These are phyloP conservation scores for Hypoxylon lienhwacheense DNA, from an alignment of 495 filamentous ascomycete genomes.

Conservation along the genomic window DNA sequence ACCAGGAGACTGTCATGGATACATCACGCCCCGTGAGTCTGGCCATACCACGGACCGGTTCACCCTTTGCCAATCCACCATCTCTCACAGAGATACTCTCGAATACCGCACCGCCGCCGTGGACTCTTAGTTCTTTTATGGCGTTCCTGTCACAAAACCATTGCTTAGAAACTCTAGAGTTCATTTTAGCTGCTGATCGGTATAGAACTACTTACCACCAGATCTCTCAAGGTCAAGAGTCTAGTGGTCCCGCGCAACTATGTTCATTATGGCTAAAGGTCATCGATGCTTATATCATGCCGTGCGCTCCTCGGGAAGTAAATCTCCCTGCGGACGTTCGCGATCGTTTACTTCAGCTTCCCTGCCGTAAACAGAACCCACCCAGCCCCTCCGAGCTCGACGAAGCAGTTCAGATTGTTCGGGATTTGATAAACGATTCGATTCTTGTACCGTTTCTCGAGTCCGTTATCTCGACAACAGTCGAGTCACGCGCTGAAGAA, in stretches of 20 bases:
- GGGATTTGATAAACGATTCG: slow-evolving; percentile 96
- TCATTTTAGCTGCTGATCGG: slow-evolving; percentile 92
- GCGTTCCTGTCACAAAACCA: slow-evolving; percentile 97
- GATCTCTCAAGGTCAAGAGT: slow-evolving; percentile 19
- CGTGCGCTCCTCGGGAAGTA: slow-evolving; percentile 83
- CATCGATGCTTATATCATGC: slow-evolving; percentile 73
- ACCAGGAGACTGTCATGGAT: slow-evolving; percentile 50
- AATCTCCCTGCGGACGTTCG: slow-evolving; percentile 88
- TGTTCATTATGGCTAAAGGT: slow-evolving; percentile 70
- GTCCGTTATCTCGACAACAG: slow-evolving; percentile 48
- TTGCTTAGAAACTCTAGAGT: slow-evolving; percentile 95
- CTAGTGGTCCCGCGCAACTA: slow-evolving; percentile 67
- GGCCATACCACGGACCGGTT: slow-evolving; percentile 45
- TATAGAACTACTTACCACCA: slow-evolving; percentile 73
- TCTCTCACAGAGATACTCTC: slow-evolving; percentile 85
- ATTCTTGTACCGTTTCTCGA: slow-evolving; percentile 84
- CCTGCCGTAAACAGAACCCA: slow-evolving; percentile 58
- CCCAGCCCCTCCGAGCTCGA: slow-evolving; percentile 79
- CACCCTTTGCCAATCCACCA: slow-evolving; percentile 65
- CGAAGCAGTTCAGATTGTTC: slow-evolving; percentile 86
- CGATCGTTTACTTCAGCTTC: slow-evolving; percentile 71
- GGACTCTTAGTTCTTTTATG: slow-evolving; percentile 92
- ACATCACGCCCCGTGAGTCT: slow-evolving; percentile 50
- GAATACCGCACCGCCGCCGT: slow-evolving; percentile 84
- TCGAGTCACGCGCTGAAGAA: slow-evolving; percentile 37